Evolutionary conservation across 495 filamentous ascomycete species (phyloP).

Genomic region (Pyrenula massariospora): DNA sequence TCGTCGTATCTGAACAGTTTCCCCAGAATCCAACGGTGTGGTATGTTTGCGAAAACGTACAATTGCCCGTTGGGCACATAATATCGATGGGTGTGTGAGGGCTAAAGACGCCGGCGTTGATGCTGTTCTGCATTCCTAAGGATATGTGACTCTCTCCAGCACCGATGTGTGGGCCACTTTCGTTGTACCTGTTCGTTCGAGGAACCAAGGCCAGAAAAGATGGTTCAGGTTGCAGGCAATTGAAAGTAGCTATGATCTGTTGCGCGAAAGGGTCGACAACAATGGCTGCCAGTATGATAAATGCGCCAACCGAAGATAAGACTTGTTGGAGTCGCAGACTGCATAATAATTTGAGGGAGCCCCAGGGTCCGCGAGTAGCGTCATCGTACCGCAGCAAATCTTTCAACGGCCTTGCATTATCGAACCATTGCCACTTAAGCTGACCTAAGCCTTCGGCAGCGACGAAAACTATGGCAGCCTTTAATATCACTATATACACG

Average conservation of each 20-base stretch:
- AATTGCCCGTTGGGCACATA: constrained; percentile 31
- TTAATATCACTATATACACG: constrained; percentile 27
- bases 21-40: constrained; percentile 34
- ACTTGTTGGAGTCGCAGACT: neutral
- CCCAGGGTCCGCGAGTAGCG: constrained; percentile 25
- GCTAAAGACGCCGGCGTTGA: neutral
- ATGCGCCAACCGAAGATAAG: constrained; percentile 20
- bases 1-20: constrained; percentile 23
- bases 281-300: constrained; percentile 25
- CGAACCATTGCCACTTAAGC: constrained; percentile 39
- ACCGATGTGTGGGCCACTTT: neutral
- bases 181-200: neutral
- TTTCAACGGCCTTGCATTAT: constrained; percentile 21
- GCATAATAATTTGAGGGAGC: constrained; percentile 19
- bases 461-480: constrained; percentile 26
- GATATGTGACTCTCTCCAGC: neutral
- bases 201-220: neutral
- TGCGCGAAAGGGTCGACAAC: constrained; percentile 34
- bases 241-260: constrained; percentile 9
- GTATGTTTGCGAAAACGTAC: constrained; percentile 24
- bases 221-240: neutral
- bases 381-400: constrained; percentile 32
- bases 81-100: constrained; percentile 4
- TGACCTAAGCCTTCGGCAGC: constrained; percentile 30
- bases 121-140: neutral